Base-by-base conservation (phyloP, 306 rosid species). In the Carpinus viminea region DNA sequence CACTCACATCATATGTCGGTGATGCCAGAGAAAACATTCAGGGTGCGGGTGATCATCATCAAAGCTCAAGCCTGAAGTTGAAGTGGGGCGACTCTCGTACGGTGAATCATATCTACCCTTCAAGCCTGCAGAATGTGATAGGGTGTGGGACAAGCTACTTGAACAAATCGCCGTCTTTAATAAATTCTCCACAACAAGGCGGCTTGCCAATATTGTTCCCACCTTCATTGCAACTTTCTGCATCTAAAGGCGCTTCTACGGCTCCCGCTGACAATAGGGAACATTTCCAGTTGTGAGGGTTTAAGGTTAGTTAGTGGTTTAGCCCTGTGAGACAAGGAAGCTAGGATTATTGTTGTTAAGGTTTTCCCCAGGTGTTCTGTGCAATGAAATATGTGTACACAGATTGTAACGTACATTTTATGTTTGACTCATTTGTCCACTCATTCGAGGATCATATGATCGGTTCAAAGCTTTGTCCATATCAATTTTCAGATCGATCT, bases 1-100 rank as follows among this genome's bases (percentile, higher is more conserved):
- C 81, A 9, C 78, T 86, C 41, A 77, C 77, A 48, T 51, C 75
- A 43, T 74, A 73, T 31, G 78, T 69, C 50, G 82, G 76, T 2
- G 51, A 45, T 62, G 74, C 74, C 7, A 75, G 52, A 62, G 86
- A 71, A 70, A 75, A 83, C 20, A 38, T 38, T 41, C 73, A 73
- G 52, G 68, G 41, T 68, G 76, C 34, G 16, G 36, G 50, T 78
- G 79, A 41, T 41, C 34, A 31, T 31, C 34, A 31, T 31, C 45
- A 60, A 18, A 69, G 31, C 71, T 31, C 76, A 8, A 10, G 31
- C 31, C 26, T 83, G 80, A 72, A 34, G 72, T 61, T 71, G 26
- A 83, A 65, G 36, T 34, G 76, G 12, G 52, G 78, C 46, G 78
- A 57, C 36, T 55, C 68, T 60, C 50, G 9, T 20, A 55, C 38